phyloP scores from a whole-genome alignment of 2,329 filamentous ascomycete genomes.

The Epichloe glyceriae region DNA sequence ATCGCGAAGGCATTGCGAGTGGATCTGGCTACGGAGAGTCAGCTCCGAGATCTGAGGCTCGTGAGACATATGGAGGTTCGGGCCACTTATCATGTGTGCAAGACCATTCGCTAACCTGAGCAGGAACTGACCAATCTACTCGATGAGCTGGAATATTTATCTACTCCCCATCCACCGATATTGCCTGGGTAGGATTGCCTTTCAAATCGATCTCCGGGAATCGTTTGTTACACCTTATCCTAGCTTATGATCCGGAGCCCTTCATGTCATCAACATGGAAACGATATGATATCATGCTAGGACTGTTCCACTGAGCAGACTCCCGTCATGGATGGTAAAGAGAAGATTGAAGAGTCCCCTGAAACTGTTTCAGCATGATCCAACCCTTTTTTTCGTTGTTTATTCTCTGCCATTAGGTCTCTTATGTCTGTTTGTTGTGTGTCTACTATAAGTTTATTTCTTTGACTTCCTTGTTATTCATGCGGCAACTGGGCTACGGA shows the following conservation, averaged over 20 bases:
- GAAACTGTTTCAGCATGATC: not conserved
- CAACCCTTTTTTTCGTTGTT: not conserved
- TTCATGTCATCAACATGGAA: not conserved
- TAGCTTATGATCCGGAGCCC: not conserved
- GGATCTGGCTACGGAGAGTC: constrained; percentile 28
- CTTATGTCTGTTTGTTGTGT: constrained; percentile 6
- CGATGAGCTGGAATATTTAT: constrained; percentile 2
- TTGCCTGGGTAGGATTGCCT: not conserved
- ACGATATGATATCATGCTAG: not conserved
- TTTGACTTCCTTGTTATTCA: constrained; percentile 16
- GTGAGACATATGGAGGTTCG: constrained; percentile 32
- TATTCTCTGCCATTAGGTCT: not conserved
- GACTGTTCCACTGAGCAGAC: not conserved
- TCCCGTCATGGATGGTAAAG: not conserved
- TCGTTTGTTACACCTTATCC: not conserved
- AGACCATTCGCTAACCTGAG: constrained; percentile 14
- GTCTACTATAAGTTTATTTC: constrained; percentile 18
- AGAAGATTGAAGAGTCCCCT: not conserved
- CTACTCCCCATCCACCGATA: not conserved
- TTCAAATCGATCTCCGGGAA: not conserved
- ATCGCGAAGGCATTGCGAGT: constrained; percentile 25
- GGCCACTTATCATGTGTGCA: constrained; percentile 3
- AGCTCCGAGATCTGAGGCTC: constrained; percentile 28
- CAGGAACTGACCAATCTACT: constrained; percentile 18
- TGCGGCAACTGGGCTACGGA: constrained; percentile 23